Conservation (phyloP, 2,329 filamentous ascomycete genomes). For the Herpotrichia juniperi region DNA sequence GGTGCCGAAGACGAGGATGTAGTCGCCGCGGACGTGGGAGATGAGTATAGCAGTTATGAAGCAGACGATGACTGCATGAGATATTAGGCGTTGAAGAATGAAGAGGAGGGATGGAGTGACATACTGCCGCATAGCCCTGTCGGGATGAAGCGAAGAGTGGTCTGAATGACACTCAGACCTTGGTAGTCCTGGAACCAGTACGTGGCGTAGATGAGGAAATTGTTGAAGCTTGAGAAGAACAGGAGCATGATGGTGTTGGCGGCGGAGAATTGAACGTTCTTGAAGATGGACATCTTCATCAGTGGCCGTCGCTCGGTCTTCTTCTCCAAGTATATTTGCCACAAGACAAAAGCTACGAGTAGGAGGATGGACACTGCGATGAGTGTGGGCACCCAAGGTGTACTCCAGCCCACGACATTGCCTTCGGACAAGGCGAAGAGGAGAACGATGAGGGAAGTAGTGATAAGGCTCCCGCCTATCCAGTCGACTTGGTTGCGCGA, state of each 20-base stretch:
- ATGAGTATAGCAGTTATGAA: slow-evolving; percentile 52
- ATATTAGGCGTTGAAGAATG: not conserved
- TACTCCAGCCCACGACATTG: slow-evolving; percentile 71
- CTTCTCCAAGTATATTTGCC: slow-evolving; percentile 66
- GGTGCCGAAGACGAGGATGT: slow-evolving; percentile 65
- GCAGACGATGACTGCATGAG: slow-evolving; percentile 55
- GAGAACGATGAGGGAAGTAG: slow-evolving; percentile 65
- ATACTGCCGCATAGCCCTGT: slow-evolving; percentile 62
- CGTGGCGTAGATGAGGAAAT: slow-evolving; percentile 70
- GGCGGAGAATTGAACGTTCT: slow-evolving; percentile 63
- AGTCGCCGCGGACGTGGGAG: slow-evolving; percentile 62
- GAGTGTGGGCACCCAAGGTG: slow-evolving; percentile 65
- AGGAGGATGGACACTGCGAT: slow-evolving; percentile 65
- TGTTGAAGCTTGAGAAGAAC: slow-evolving; percentile 72
- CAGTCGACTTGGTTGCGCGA: slow-evolving; percentile 65
- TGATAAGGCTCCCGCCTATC: slow-evolving; percentile 69
- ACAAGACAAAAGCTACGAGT: slow-evolving; percentile 62
- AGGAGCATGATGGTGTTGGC: slow-evolving; percentile 70
- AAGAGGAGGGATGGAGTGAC: not conserved
- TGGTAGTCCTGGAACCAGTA: slow-evolving; percentile 75
- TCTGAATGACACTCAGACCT: slow-evolving; percentile 66
- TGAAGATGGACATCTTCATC: slow-evolving; percentile 71
- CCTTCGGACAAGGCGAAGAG: slow-evolving; percentile 73
- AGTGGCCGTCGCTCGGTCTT: slow-evolving; percentile 60
- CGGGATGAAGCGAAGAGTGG: slow-evolving; percentile 71